Evolutionary conservation across 495 filamentous ascomycete genomes (phyloP), one percentile per base, ranked within the genome.

Genomic region (Penicillium bialowiezense): DNA sequence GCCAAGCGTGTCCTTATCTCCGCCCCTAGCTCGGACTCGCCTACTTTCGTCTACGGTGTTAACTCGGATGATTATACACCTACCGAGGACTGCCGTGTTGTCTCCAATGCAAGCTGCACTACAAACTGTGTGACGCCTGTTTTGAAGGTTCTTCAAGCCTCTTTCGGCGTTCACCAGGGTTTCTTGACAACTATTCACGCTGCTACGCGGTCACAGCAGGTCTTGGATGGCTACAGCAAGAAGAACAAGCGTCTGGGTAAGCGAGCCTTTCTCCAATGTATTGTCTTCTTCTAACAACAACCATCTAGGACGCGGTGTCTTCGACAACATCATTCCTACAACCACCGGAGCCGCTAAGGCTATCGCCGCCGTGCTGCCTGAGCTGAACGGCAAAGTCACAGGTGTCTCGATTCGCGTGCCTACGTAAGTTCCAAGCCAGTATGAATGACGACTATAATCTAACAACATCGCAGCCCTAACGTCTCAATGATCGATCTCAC

Each of bases 211-310:
- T 67, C 63, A 14, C 65, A 69, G 40, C 63, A 66, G 48, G 65
- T 69, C n/a, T 23, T 69, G 53, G 63, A 69, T 51, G 65, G 65
- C 7, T 69, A 69, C 33, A 69, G 65, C 50, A 64, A 69, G 65
- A 69, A 69, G 63, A 69, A 65, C 41, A 58, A 50, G 36, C 63
- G 65, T 17, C 51, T 69, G 5, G 64, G 64, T 68, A 56, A 34
- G 51, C 9, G 31, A 20, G 6, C 9, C 32, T 18, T 14, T n/a
- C 7, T 12, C 0, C 10, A 24, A 8, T 12, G 9, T 26, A 18
- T 15, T 35, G 1, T 10, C 13, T 20, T 28, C 1, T 42, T 9
- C 23, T 52, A 46, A 43, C 36, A 23, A 31, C 19, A 49, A 33
- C 6, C 18, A 3, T 35, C n/a, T 12, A 65, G 65, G 65, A 0